Conservation (phyloP, 169 alveolate species). For the Cryptosporidium viatorum region DNA sequence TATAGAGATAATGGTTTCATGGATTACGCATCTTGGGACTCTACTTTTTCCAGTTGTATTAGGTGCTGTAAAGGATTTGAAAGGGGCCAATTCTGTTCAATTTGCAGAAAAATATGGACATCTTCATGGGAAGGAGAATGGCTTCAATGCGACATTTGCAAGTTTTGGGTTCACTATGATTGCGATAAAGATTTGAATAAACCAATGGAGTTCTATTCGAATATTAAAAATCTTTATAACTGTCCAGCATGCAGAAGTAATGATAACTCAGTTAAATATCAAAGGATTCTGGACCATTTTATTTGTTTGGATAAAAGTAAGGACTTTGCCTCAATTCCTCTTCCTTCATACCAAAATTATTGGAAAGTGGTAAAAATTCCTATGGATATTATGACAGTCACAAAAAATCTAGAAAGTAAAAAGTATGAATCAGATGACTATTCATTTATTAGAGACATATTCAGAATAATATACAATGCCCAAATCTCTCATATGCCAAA, state of each 20-base stretch:
- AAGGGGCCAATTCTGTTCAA: conserved; percentile 66
- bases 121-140: conserved; percentile 76
- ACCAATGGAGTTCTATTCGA: conserved; percentile 45
- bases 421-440: conserved; percentile 18
- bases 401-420: conserved; percentile 9
- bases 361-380: conserved; percentile 72
- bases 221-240: neutral
- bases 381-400: conserved; percentile 49
- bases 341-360: conserved; percentile 65
- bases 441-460: conserved; percentile 52
- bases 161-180: conserved; percentile 60
- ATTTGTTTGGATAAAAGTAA: conserved; percentile 53
- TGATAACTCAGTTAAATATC: conserved; percentile 24
- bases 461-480: conserved; percentile 57
- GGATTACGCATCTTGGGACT: conserved; percentile 67
- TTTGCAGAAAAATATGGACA: conserved; percentile 64
- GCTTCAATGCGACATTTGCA: conserved; percentile 65
- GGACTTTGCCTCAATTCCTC: conserved; percentile 50
- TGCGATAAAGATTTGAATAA: conserved; percentile 39
- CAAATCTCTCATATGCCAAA: conserved; percentile 75
- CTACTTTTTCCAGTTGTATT: conserved; percentile 50
- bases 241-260: conserved; percentile 73
- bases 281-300: conserved; percentile 41
- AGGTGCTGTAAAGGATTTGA: conserved; percentile 64
- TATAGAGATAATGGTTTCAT: conserved; percentile 62